Evolutionary conservation across 2,329 filamentous ascomycete species (phyloP).

Genomic region (Pseudogymnoascus sp.): DNA sequence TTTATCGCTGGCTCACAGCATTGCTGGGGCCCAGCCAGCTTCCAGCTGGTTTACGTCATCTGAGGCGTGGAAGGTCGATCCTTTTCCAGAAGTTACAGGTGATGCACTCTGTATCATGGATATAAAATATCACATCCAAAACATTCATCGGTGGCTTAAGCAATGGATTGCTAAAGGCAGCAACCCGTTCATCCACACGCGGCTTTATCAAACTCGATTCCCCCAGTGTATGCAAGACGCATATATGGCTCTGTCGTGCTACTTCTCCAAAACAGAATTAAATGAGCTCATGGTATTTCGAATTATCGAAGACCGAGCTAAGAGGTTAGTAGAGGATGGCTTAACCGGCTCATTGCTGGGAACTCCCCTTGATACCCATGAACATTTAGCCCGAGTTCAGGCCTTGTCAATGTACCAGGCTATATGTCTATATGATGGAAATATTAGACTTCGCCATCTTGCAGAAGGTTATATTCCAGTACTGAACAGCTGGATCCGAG

Average conservation of each 20-base stretch:
- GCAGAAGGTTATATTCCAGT: constrained; percentile 20
- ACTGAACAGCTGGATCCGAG: constrained; percentile 20
- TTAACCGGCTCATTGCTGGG: background rate
- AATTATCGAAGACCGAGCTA: constrained; percentile 21
- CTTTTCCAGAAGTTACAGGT: constrained; percentile 1
- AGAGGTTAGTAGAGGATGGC: constrained; percentile 13
- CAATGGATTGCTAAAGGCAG: constrained; percentile 24
- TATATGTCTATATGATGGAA: constrained; percentile 25
- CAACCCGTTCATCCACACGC: constrained; percentile 26
- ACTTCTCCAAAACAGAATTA: constrained; percentile 22
- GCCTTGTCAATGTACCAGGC: constrained; percentile 23
- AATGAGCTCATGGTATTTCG: constrained; percentile 23
- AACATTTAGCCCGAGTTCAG: constrained; percentile 17
- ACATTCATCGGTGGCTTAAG: constrained; percentile 18
- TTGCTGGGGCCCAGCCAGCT: background rate
- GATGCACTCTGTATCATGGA: background rate
- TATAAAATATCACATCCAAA: constrained; percentile 26
- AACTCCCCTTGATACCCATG: constrained; percentile 11
- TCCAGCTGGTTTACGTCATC: constrained; percentile 11
- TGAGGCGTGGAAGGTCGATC: constrained; percentile 18
- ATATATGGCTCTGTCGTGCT: constrained; percentile 24
- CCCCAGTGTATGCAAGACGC: constrained; percentile 25
- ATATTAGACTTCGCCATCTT: constrained; percentile 22
- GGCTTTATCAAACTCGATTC: constrained; percentile 23
- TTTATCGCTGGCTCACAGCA: background rate